These are phyloP conservation scores for Rusavskia elegans DNA, from an alignment of 495 filamentous ascomycete species.

Conservation along the genomic window DNA sequence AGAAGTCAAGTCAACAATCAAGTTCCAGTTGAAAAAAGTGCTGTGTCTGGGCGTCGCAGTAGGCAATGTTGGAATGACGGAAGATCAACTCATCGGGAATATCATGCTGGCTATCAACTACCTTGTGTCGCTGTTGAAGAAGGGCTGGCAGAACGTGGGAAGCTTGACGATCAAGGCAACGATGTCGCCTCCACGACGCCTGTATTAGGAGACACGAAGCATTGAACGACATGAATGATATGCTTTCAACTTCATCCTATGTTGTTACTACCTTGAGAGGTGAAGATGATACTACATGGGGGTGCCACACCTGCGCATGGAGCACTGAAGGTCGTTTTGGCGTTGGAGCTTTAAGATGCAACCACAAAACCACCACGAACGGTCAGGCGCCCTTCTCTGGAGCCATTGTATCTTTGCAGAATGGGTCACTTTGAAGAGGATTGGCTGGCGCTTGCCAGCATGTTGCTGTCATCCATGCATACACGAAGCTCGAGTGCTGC, in stretches of 20 bases:
- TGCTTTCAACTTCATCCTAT: not conserved
- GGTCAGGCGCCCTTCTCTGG: no score
- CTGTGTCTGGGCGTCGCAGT: conserved; percentile 98
- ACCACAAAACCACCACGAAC: no score
- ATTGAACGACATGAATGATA: not conserved
- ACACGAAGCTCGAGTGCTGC: no score
- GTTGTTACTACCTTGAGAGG: not conserved
- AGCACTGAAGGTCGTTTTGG: no score
- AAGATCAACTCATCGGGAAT: conserved; percentile 92
- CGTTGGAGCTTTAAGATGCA: no score
- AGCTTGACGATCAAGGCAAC: conserved; percentile 98
- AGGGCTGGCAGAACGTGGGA: conserved; percentile 99
- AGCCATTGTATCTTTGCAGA: no score
- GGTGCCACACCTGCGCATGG: no score
- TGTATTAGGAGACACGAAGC: conserved; percentile 48
- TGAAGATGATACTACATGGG: no score
- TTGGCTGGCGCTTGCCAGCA: no score
- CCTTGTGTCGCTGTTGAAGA: conserved; percentile 95
- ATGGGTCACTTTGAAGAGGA: no score
- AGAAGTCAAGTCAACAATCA: conserved; percentile 99
- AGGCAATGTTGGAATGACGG: conserved; percentile 91
- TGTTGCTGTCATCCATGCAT: no score
- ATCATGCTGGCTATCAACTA: conserved; percentile 99
- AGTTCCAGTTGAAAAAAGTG: conserved; percentile 99
- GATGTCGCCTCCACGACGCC: conserved; percentile 92